These are phyloP conservation scores for Pseudonitzschia pungens DNA, from an alignment of 108 stramenopile genomes.

Conservation along the genomic window DNA sequence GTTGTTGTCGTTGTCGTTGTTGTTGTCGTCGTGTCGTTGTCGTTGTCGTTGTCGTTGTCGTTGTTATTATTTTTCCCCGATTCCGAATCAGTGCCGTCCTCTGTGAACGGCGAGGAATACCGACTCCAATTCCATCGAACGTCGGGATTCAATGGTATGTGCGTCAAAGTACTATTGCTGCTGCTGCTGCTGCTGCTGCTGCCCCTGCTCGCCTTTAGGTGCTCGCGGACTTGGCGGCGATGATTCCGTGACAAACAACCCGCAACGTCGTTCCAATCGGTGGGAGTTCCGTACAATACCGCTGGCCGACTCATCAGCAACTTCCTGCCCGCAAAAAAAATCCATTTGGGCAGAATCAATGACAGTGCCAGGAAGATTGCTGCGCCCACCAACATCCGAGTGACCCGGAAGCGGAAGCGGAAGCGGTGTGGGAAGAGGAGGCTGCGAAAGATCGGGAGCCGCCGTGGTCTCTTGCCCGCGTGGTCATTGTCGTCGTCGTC, in stretches of 20 bases:
- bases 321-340: background rate
- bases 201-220: too few species aligned
- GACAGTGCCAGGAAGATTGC: background rate
- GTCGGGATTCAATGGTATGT: background rate
- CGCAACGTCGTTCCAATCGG: constrained; percentile 4
- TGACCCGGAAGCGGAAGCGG: too few species aligned
- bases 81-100: background rate
- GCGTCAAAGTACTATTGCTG: background rate
- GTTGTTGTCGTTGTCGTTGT: background rate
- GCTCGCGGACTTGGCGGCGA: background rate
- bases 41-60: background rate
- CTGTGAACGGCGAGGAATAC: background rate
- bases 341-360: background rate
- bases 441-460: too few species aligned
- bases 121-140: constrained; percentile 20
- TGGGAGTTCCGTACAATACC: constrained; percentile 29
- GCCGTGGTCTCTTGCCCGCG: too few species aligned
- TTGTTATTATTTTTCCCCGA: constrained; percentile 1
- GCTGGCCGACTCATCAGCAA: constrained; percentile 29
- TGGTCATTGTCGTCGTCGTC: background rate
- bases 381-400: background rate
- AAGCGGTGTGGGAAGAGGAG: too few species aligned
- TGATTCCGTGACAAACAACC: constrained; percentile 3
- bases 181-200: too few species aligned
- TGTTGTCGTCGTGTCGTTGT: background rate